Percentiles rank a stretch among this genome's conserved stretches.
These are phyloP conservation scores for Hanseniaspora occidentalis DNA, from an alignment of 805 yeast genomes.

Conservation along the genomic window DNA sequence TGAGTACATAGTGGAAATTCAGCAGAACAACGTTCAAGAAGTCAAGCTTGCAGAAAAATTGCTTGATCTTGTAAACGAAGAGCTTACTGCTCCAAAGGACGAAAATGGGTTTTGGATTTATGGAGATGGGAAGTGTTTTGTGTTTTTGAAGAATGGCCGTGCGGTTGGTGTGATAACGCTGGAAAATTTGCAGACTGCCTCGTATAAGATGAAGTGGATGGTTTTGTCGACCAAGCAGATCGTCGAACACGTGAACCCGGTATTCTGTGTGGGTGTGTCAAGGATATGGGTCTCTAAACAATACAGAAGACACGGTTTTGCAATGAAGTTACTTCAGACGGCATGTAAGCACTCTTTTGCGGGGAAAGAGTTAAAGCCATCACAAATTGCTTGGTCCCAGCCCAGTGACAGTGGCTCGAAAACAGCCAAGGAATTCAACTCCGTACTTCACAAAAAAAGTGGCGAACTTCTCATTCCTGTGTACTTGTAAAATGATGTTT, in stretches of 20 bases:
- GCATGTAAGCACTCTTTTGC: slow-evolving; percentile 34
- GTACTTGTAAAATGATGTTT: slow-evolving; percentile 14
- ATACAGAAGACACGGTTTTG: slow-evolving; percentile 40
- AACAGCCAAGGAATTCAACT: slow-evolving; percentile 44
- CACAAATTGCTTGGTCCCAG: slow-evolving; percentile 57
- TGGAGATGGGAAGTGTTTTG: slow-evolving; percentile 33
- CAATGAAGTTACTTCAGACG: slow-evolving; percentile 30
- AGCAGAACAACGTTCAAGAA: slow-evolving; percentile 22
- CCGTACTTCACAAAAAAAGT: slow-evolving; percentile 35
- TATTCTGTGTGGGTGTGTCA: slow-evolving; percentile 34
- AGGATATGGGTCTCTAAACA: slow-evolving; percentile 34
- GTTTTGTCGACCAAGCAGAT: slow-evolving; percentile 35
- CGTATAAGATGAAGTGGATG: slow-evolving; percentile 46
- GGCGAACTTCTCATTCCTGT: slow-evolving; percentile 23
- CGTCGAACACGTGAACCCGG: slow-evolving; percentile 34
- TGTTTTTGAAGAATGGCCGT: slow-evolving; percentile 31
- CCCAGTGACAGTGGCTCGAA: slow-evolving; percentile 55
- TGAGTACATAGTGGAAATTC: slow-evolving; percentile 27
- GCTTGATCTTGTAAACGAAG: slow-evolving; percentile 43
- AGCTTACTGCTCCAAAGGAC: slow-evolving; percentile 44
- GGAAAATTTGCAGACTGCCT: slow-evolving; percentile 26
- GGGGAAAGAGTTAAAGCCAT: slow-evolving; percentile 31
- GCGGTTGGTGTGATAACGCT: slow-evolving; percentile 48
- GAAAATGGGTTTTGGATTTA: slow-evolving; percentile 29
- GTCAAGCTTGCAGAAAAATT: slow-evolving; percentile 27